These are phyloP conservation scores for Nicotiana tomentosiformis DNA, from an alignment of 257 asterid genomes.

Conservation along the genomic window DNA sequence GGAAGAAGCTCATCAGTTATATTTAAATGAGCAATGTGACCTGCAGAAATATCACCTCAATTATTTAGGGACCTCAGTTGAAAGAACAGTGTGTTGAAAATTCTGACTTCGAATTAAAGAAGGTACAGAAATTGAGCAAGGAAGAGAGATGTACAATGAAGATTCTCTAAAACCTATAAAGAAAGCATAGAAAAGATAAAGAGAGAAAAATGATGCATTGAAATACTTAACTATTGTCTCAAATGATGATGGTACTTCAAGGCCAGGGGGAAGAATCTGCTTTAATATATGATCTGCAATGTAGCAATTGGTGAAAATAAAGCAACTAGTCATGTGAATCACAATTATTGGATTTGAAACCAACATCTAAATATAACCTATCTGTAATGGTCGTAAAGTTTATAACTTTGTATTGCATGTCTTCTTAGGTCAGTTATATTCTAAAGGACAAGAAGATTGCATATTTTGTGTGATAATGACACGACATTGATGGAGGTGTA, in stretches of 20 bases:
- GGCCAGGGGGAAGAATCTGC: constrained; percentile 81
- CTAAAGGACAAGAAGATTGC: too few relatives aligned
- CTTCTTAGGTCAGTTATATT: too few relatives aligned
- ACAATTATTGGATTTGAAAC: neutral
- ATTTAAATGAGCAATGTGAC: constrained; percentile 92
- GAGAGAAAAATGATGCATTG: constrained; percentile 3
- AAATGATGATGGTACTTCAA: constrained; percentile 91
- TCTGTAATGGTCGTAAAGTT: too few relatives aligned
- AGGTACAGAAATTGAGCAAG: neutral
- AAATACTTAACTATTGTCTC: constrained; percentile 94
- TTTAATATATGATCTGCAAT: constrained; percentile 74
- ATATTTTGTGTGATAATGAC: too few relatives aligned
- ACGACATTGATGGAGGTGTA: neutral
- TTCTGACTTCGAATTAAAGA: neutral
- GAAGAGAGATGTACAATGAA: neutral
- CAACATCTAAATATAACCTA: too few relatives aligned
- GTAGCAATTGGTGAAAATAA: neutral
- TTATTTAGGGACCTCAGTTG: constrained; percentile 9
- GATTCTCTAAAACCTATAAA: neutral
- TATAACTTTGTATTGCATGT: too few relatives aligned
- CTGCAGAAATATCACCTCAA: constrained; percentile 42
- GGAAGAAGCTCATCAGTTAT: constrained; percentile 76
- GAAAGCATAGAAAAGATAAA: neutral
- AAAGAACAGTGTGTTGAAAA: neutral
- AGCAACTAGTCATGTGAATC: neutral